phyloP scores from a whole-genome alignment of 2,329 filamentous ascomycete species.

The Aspergillus cejpii region DNA sequence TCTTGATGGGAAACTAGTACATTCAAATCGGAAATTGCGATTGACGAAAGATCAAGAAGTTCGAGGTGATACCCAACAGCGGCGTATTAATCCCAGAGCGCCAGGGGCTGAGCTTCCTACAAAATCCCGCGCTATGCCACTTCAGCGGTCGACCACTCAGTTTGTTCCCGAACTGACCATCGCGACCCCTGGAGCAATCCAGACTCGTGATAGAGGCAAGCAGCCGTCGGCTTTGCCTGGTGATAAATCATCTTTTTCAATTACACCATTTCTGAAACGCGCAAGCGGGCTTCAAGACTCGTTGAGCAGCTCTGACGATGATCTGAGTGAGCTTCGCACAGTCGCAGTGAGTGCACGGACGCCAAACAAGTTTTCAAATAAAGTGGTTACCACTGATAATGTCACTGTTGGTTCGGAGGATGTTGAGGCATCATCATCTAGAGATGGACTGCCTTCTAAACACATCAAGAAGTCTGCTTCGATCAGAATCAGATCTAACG shows the following conservation, averaged over 20 bases:
- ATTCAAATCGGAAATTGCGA: conserved; percentile 62
- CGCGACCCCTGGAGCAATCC: conserved; percentile 46
- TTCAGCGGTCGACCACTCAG: conserved; percentile 21
- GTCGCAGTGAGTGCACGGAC: conserved; percentile 6
- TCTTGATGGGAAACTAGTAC: conserved; percentile 64
- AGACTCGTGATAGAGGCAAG: conserved; percentile 51
- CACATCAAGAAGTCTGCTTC: not conserved
- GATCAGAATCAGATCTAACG: not conserved
- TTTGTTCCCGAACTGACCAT: conserved; percentile 44
- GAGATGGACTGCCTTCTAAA: not conserved
- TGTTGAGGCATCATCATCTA: not conserved
- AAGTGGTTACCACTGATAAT: not conserved
- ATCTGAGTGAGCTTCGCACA: conserved; percentile 21
- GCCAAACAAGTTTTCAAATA: not conserved
- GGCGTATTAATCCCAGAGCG: conserved; percentile 33
- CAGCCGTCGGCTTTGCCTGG: conserved; percentile 57
- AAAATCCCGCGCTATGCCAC: conserved; percentile 39
- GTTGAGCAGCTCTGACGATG: conserved; percentile 23
- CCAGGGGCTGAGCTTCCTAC: conserved; percentile 25
- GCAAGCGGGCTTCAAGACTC: conserved; percentile 51
- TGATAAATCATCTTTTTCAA: conserved; percentile 87
- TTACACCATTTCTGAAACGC: conserved; percentile 86
- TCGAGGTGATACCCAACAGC: conserved; percentile 45
- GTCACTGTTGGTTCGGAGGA: not conserved
- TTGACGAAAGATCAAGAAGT: conserved; percentile 62